A percentile compares a stretch with the other conserved stretches of the same genome.
phyloP scores from a whole-genome alignment of 2,329 filamentous ascomycete species.

The Penicillium sp. region DNA sequence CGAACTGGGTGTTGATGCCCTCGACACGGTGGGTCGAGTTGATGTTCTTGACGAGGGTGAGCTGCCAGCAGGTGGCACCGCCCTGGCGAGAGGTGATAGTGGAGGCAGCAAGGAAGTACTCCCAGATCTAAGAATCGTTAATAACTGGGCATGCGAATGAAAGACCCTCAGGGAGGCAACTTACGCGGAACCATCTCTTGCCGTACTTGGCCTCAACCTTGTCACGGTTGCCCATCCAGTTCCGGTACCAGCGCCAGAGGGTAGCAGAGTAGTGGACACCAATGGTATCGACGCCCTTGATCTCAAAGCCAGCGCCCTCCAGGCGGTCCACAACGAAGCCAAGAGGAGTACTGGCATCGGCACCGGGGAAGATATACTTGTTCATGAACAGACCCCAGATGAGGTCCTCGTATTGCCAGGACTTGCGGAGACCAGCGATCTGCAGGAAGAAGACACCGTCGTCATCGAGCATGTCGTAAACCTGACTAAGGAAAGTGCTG shows the following conservation, averaged over 20 bases:
- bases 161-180: slow-evolving; percentile 37
- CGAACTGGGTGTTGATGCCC: slow-evolving; percentile 67
- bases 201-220: slow-evolving; percentile 96
- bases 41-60: slow-evolving; percentile 83
- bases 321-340: slow-evolving; percentile 81
- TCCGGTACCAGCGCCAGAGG: slow-evolving; percentile 96
- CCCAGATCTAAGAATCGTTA: slow-evolving; percentile 69
- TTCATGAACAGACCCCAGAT: slow-evolving; percentile 99
- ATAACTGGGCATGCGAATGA: no score
- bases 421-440: slow-evolving; percentile 87
- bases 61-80: slow-evolving; percentile 80
- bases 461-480: slow-evolving; percentile 93
- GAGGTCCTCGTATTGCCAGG: slow-evolving; percentile 97
- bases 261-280: slow-evolving; percentile 97
- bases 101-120: slow-evolving; percentile 83
- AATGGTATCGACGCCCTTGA: slow-evolving; percentile 89
- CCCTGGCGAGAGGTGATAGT: slow-evolving; percentile 83
- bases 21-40: slow-evolving; percentile 81
- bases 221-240: slow-evolving; percentile 92
- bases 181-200: slow-evolving; percentile 87
- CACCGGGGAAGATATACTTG: slow-evolving; percentile 97
- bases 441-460: slow-evolving; percentile 96
- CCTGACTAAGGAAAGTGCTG: slow-evolving; percentile 73
- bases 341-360: slow-evolving; percentile 90
- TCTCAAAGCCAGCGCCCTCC: slow-evolving; percentile 82